Conservation (phyloP, 345 rosid species). For the Moringa oleifera region DNA sequence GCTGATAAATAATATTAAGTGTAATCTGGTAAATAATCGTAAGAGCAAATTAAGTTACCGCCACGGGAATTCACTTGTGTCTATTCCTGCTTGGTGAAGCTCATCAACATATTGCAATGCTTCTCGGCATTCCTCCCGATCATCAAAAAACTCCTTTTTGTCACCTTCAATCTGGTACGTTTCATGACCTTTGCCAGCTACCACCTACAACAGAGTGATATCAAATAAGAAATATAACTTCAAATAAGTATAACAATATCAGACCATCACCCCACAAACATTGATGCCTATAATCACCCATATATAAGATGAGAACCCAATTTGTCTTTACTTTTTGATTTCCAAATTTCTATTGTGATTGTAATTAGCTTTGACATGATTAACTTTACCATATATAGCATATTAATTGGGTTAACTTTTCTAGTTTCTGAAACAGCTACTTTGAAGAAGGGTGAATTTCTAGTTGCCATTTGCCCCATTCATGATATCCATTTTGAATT, state of each 20-base stretch:
- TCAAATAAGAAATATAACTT: slow-evolving; percentile 7
- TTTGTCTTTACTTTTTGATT: neutral
- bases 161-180: slow-evolving; percentile 76
- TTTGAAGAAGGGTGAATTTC: neutral
- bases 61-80: slow-evolving; percentile 98
- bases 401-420: neutral
- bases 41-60: slow-evolving; percentile 42
- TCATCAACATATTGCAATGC: slow-evolving; percentile 93
- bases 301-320: neutral
- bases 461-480: too few species aligned
- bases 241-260: neutral
- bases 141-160: slow-evolving; percentile 79
- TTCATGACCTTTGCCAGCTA: slow-evolving; percentile 96
- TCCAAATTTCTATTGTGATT: neutral
- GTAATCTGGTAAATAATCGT: neutral
- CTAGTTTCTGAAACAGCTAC: neutral
- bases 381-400: neutral
- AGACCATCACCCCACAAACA: neutral
- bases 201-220: slow-evolving; percentile 46
- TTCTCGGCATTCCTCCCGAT: slow-evolving; percentile 85
- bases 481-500: neutral
- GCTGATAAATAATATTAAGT: too few species aligned
- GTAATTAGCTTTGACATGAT: too few species aligned
- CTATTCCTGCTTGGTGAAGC: slow-evolving; percentile 97
- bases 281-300: neutral